These are phyloP conservation scores for Alternaria rosae DNA, from an alignment of 2,329 filamentous ascomycete species.

Conservation along the genomic window DNA sequence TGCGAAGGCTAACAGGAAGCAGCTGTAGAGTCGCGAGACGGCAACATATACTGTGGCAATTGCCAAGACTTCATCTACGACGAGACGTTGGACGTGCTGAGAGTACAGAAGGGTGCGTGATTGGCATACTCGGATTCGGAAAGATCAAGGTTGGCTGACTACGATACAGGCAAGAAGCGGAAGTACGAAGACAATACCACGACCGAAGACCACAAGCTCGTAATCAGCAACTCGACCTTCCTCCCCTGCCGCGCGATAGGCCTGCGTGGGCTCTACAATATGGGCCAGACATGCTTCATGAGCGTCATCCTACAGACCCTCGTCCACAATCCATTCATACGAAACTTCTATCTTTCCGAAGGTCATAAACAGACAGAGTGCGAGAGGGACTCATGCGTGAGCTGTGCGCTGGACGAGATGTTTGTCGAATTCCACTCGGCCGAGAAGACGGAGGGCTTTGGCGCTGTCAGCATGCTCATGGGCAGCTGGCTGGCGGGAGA, in stretches of 20 bases:
- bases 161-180: constrained; percentile 66
- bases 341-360: constrained; percentile 90
- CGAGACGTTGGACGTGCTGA: constrained; percentile 77
- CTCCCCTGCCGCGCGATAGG: constrained; percentile 87
- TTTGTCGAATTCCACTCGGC: constrained; percentile 71
- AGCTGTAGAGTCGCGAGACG: constrained; percentile 81
- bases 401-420: constrained; percentile 68
- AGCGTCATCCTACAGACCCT: constrained; percentile 94
- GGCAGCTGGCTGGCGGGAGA: constrained; percentile 87
- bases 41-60: constrained; percentile 79
- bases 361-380: constrained; percentile 85
- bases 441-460: constrained; percentile 87
- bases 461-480: constrained; percentile 85
- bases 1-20: constrained; percentile 26
- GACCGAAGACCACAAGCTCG: constrained; percentile 75
- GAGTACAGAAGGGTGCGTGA: constrained; percentile 70
- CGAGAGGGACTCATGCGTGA: constrained; percentile 62
- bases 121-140: neutral
- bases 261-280: constrained; percentile 92
- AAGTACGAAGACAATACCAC: constrained; percentile 73
- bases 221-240: constrained; percentile 77
- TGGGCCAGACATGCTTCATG: constrained; percentile 98
- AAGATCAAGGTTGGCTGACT: constrained; percentile 32
- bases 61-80: constrained; percentile 87
- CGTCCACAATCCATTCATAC: constrained; percentile 89